Percentiles rank a stretch among this genome's conserved stretches.
These are phyloP conservation scores for Aspergillus carbonarius DNA, from an alignment of 2,329 filamentous ascomycete genomes.

Conservation along the genomic window DNA sequence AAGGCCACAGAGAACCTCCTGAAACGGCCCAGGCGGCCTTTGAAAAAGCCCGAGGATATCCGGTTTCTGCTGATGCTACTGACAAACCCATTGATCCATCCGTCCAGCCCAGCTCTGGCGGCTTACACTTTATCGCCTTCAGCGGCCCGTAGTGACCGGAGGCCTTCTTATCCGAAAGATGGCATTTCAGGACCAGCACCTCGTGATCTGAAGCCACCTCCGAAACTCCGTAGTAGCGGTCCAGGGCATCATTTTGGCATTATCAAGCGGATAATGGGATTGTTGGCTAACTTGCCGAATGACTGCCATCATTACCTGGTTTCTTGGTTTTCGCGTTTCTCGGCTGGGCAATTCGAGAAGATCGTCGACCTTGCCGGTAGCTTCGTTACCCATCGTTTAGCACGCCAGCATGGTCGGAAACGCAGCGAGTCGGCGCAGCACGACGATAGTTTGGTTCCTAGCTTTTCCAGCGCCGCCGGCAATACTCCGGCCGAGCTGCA, in stretches of 20 bases:
- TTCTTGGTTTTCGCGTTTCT: constrained; percentile 73
- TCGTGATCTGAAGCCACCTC: constrained; percentile 13
- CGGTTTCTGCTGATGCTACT: constrained; percentile 77
- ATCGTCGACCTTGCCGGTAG: constrained; percentile 74
- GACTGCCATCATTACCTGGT: constrained; percentile 76
- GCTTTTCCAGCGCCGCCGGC: constrained; percentile 64
- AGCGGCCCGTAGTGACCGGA: constrained; percentile 24
- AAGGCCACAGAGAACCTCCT: constrained; percentile 77
- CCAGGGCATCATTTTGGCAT: constrained; percentile 76
- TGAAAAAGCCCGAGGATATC: constrained; percentile 68
- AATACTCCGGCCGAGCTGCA: constrained; percentile 69
- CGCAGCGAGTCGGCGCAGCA: constrained; percentile 60
- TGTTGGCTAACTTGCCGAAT: constrained; percentile 72
- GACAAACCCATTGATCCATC: constrained; percentile 72
- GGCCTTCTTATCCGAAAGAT: constrained; percentile 31
- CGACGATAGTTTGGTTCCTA: constrained; percentile 62
- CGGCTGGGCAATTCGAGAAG: constrained; percentile 65
- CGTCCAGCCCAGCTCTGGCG: constrained; percentile 31
- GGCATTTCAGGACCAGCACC: constrained; percentile 16
- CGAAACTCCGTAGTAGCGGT: constrained; percentile 31
- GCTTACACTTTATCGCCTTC: constrained; percentile 15
- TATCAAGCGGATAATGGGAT: constrained; percentile 77
- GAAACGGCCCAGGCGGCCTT: constrained; percentile 71
- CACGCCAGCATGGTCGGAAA: constrained; percentile 68
- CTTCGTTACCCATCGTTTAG: constrained; percentile 79